Conservation (phyloP, 257 asterid species). For the Eucommia ulmoides region DNA sequence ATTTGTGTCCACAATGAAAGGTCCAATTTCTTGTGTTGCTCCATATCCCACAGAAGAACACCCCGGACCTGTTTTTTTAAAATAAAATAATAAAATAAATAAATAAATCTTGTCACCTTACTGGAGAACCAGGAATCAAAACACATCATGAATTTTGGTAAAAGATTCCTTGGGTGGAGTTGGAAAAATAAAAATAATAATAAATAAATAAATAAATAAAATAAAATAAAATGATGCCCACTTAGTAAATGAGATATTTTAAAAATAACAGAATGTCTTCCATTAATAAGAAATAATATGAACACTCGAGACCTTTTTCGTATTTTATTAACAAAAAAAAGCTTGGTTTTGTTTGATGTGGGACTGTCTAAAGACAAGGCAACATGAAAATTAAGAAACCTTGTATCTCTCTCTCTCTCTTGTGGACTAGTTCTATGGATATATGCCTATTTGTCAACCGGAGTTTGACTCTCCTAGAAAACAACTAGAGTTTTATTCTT, state of each 20-base stretch:
- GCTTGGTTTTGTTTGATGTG: not conserved
- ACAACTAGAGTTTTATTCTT: too few species aligned
- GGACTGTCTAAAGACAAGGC: not conserved
- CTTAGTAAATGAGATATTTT: too few species aligned
- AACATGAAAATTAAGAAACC: not conserved
- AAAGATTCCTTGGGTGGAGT: constrained; percentile 8
- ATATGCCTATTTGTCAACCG: too few species aligned
- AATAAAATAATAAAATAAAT: too few species aligned
- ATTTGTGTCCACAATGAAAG: constrained; percentile 54
- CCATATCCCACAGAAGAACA: constrained; percentile 98
- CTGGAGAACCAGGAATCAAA: constrained; percentile 8
- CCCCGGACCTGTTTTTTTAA: constrained; percentile 98
- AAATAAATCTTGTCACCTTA: constrained; percentile 16
- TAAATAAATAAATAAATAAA: too few species aligned
- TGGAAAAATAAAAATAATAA: constrained; percentile 12
- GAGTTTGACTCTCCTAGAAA: too few species aligned
- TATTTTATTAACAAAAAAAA: too few species aligned
- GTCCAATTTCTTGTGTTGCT: constrained; percentile 96
- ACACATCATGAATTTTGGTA: constrained; percentile 8
- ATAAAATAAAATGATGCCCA: too few species aligned
- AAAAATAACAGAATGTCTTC: too few species aligned
- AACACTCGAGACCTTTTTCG: too few species aligned
- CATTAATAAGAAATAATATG: too few species aligned
- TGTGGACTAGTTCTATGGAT: too few species aligned
- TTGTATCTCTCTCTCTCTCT: not conserved